Conservation (phyloP, 768 basidiomycete species). For the Lactifluus volemus region DNA sequence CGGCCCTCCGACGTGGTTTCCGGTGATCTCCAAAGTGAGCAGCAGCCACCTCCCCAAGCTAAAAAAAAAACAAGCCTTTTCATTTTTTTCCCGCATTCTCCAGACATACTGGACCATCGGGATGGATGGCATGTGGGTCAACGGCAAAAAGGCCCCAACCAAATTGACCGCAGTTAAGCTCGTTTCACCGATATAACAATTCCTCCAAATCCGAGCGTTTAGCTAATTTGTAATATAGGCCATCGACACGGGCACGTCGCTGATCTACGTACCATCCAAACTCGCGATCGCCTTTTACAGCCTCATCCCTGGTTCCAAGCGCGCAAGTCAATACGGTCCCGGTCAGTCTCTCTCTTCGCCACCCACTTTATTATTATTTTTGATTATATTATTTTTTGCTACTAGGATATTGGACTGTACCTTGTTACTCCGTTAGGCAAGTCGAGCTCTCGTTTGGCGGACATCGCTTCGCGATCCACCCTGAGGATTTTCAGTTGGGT, state of each 20-base stretch:
- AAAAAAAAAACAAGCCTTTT: no score
- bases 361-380: no score
- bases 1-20: constrained; percentile 31
- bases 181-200: no score
- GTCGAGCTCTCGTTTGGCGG: constrained; percentile 40
- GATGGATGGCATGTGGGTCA: constrained; percentile 38
- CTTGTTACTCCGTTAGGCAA: constrained; percentile 33
- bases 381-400: not conserved
- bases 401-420: constrained; percentile 47
- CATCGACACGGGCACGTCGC: constrained; percentile 60
- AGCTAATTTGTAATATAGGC: constrained; percentile 31
- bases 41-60: not conserved
- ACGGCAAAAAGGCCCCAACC: constrained; percentile 17
- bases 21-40: constrained; percentile 29
- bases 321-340: constrained; percentile 34
- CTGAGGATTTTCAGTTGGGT: constrained; percentile 51
- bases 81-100: not conserved
- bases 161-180: constrained; percentile 32
- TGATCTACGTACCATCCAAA: constrained; percentile 46
- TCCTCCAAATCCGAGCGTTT: not conserved
- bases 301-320: constrained; percentile 41
- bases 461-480: constrained; percentile 33
- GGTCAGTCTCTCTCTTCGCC: constrained; percentile 25
- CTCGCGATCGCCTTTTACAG: constrained; percentile 40
- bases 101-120: constrained; percentile 56